These are phyloP conservation scores for Chimonanthus praecox DNA, from an alignment of 164 flowering plant species.

Conservation along the genomic window DNA sequence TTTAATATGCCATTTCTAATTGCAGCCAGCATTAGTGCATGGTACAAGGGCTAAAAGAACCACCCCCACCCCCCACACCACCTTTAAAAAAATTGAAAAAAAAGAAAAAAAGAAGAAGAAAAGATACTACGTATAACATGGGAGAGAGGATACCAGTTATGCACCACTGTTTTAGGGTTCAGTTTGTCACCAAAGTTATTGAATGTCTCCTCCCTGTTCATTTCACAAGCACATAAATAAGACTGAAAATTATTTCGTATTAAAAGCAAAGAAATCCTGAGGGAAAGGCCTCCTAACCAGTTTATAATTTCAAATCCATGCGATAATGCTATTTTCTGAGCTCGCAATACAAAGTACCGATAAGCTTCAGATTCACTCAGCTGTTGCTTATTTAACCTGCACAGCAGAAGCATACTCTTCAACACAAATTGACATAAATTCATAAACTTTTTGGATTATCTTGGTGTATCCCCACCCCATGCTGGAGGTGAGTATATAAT, in stretches of 20 bases:
- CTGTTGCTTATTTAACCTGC: conserved; percentile 52
- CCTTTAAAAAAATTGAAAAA: not conserved
- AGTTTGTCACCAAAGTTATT: conserved; percentile 68
- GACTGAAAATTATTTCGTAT: not conserved
- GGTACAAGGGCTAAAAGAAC: not conserved
- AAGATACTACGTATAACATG: not conserved
- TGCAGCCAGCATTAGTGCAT: not conserved
- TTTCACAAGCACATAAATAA: conserved; percentile 9
- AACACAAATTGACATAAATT: not conserved
- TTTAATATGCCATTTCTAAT: too few species aligned
- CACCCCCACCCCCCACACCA: too few species aligned
- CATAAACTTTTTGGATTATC: too few species aligned
- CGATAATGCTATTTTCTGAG: conserved; percentile 73
- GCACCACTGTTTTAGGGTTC: conserved; percentile 70
- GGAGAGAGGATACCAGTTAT: conserved; percentile 55
- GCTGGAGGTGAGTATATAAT: not conserved
- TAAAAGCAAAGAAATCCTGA: not conserved
- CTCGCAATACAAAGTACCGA: conserved; percentile 71
- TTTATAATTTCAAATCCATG: conserved; percentile 80
- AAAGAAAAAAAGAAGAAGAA: not conserved
- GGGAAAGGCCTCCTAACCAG: conserved; percentile 40
- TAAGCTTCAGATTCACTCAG: conserved; percentile 57
- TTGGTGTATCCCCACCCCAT: not conserved
- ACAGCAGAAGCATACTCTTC: not conserved
- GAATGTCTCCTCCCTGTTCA: conserved; percentile 86